These are phyloP conservation scores for Porphyrellus sp. DNA, from an alignment of 1,284 basidiomycete species.

Conservation along the genomic window DNA sequence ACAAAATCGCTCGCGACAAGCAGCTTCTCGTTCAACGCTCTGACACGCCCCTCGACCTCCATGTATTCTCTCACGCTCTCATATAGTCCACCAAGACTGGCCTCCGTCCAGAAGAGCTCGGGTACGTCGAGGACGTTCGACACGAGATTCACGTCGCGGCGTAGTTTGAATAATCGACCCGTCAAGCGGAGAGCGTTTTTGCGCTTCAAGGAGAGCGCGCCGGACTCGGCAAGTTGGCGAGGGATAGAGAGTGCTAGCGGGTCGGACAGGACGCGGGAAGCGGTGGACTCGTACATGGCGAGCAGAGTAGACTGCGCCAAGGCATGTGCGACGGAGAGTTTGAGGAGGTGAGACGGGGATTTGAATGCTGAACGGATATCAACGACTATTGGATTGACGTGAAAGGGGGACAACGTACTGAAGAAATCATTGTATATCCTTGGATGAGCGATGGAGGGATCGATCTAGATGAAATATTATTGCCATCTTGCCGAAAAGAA, in stretches of 20 bases:
- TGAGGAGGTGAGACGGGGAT: conserved; percentile 81
- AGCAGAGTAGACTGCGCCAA: conserved; percentile 93
- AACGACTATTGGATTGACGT: not conserved
- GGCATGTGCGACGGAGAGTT: conserved; percentile 90
- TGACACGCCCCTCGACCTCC: conserved; percentile 84
- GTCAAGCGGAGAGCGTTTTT: conserved; percentile 86
- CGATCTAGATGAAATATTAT: conserved; percentile 54
- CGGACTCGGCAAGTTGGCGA: conserved; percentile 77
- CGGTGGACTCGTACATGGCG: conserved; percentile 82
- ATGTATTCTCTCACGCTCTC: conserved; percentile 94
- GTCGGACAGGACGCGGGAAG: conserved; percentile 76
- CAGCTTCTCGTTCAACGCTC: conserved; percentile 86
- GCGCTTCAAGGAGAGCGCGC: conserved; percentile 75
- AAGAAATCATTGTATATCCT: conserved; percentile 93
- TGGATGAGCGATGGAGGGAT: conserved; percentile 79
- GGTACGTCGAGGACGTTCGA: conserved; percentile 94
- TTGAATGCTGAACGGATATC: conserved; percentile 65
- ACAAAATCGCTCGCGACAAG: conserved; percentile 87
- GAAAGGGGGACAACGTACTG: conserved; percentile 48
- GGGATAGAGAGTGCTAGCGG: conserved; percentile 81
- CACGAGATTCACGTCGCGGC: conserved; percentile 89
- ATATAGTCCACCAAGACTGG: conserved; percentile 84
- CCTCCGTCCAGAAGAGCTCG: conserved; percentile 94
- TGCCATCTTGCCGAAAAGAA: not conserved
- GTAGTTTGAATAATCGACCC: conserved; percentile 83